phyloP scores from a whole-genome alignment of 495 filamentous ascomycete species.

The Articulospora tetracladia region DNA sequence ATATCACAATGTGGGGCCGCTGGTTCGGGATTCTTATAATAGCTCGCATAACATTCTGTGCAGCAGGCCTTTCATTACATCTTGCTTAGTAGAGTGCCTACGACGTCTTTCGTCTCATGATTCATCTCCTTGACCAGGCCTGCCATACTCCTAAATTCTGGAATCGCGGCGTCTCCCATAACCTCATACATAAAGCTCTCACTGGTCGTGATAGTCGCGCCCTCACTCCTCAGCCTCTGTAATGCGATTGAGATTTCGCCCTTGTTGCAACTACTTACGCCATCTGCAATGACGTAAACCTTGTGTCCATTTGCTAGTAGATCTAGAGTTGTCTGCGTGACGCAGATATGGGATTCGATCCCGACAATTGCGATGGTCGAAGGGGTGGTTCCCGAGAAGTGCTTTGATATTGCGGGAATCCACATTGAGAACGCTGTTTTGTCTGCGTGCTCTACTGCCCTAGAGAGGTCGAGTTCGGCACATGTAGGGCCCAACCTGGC shows the following conservation, averaged over 20 bases:
- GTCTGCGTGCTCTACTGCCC: constrained; percentile 29
- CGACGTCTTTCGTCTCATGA: constrained; percentile 56
- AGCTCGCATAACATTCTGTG: no score
- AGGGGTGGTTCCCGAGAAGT: constrained; percentile 29
- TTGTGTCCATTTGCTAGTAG: constrained; percentile 66
- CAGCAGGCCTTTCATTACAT: no score
- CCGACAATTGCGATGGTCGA: constrained; percentile 65
- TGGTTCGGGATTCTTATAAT: neutral
- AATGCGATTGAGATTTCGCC: constrained; percentile 81
- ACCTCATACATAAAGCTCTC: constrained; percentile 92
- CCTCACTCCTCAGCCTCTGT: constrained; percentile 66
- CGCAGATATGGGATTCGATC: constrained; percentile 92
- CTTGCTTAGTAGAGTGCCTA: constrained; percentile 63
- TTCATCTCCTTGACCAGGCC: constrained; percentile 75
- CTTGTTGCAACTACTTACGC: constrained; percentile 77
- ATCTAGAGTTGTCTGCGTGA: constrained; percentile 89
- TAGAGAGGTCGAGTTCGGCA: constrained; percentile 45
- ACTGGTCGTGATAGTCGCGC: constrained; percentile 79
- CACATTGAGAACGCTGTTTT: constrained; percentile 92
- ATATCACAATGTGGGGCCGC: no score
- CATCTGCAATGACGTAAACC: constrained; percentile 91
- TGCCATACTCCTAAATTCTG: constrained; percentile 71
- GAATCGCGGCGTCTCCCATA: constrained; percentile 78
- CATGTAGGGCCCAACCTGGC: constrained; percentile 74
- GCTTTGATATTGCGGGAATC: constrained; percentile 41